Percentiles rank a stretch among this genome's conserved stretches.
phyloP scores from a whole-genome alignment of 768 basidiomycete genomes.

The Wakefieldia striispora region DNA sequence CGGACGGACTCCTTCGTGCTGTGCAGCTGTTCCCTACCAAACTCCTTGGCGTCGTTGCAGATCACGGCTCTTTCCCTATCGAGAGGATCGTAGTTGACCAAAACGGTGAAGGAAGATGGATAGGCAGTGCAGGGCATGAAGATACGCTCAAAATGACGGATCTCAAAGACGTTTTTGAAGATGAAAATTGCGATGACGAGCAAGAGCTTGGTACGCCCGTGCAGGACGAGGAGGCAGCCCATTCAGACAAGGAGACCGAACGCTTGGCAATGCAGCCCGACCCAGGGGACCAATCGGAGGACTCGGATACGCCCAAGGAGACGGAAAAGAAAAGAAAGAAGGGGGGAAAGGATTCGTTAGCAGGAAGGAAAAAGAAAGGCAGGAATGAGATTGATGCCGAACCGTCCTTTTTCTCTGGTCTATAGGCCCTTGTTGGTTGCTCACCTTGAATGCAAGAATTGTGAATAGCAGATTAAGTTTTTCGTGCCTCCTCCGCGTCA shows the following conservation, averaged over 20 bases:
- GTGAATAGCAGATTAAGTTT: not conserved
- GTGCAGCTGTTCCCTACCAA: slow-evolving; percentile 88
- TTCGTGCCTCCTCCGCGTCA: not conserved
- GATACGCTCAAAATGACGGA: slow-evolving; percentile 84
- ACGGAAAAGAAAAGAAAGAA: slow-evolving; percentile 55
- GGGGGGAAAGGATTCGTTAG: slow-evolving; percentile 48
- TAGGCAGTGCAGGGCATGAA: slow-evolving; percentile 92
- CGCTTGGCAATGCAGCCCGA: slow-evolving; percentile 9
- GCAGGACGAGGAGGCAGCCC: slow-evolving; percentile 21
- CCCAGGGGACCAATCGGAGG: slow-evolving; percentile 24
- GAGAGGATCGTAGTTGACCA: slow-evolving; percentile 76
- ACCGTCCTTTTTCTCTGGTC: slow-evolving; percentile 63
- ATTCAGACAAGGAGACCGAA: slow-evolving; percentile 9
- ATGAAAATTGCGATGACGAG: slow-evolving; percentile 29
- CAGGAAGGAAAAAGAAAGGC: slow-evolving; percentile 54
- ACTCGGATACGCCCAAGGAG: slow-evolving; percentile 33
- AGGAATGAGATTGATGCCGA: slow-evolving; percentile 57
- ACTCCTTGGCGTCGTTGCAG: slow-evolving; percentile 84
- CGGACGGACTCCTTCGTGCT: slow-evolving; percentile 86
- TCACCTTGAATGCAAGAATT: not conserved
- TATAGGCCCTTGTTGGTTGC: slow-evolving; percentile 35
- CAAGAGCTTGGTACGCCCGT: slow-evolving; percentile 20
- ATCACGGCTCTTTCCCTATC: slow-evolving; percentile 90
- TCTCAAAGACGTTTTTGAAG: slow-evolving; percentile 69
- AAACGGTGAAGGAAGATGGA: slow-evolving; percentile 67